These are phyloP conservation scores for Cystofilobasidium capitatum DNA, from an alignment of 768 basidiomycete species.

Conservation along the genomic window DNA sequence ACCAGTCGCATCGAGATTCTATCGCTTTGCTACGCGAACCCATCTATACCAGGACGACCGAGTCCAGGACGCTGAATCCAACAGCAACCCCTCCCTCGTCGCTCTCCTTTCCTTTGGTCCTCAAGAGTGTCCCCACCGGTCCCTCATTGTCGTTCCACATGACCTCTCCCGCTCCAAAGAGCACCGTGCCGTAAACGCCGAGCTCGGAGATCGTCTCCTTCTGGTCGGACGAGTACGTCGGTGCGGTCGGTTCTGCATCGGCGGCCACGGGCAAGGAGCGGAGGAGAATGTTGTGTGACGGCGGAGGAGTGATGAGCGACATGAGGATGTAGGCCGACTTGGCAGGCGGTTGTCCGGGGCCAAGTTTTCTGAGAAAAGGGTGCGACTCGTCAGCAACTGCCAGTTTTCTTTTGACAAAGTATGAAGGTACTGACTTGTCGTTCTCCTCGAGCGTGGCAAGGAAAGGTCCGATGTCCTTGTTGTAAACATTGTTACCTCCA, in stretches of 20 bases:
- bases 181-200: conserved; percentile 79
- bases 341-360: conserved; percentile 6
- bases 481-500: conserved; percentile 93
- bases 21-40: background rate
- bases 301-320: conserved; percentile 77
- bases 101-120: conserved; percentile 56
- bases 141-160: conserved; percentile 33
- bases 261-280: conserved; percentile 7
- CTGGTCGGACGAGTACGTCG: conserved; percentile 35
- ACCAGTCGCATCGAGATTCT: background rate
- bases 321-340: conserved; percentile 80
- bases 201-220: conserved; percentile 75
- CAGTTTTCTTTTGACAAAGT: background rate
- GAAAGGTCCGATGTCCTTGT: conserved; percentile 65
- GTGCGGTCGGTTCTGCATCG: conserved; percentile 1
- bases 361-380: background rate
- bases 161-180: conserved; percentile 51
- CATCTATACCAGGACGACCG: conserved; percentile 49
- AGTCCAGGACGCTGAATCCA: conserved; percentile 69
- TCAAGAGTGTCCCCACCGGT: conserved; percentile 28
- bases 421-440: conserved; percentile 15
- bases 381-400: background rate
- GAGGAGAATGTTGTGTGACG: conserved; percentile 63
- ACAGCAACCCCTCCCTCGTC: conserved; percentile 87
- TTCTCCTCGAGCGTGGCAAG: conserved; percentile 52